Evolutionary conservation across 2,329 filamentous ascomycete genomes (phyloP), one percentile per base, ranked within the genome.

Genomic region (Thelonectria blattea): DNA sequence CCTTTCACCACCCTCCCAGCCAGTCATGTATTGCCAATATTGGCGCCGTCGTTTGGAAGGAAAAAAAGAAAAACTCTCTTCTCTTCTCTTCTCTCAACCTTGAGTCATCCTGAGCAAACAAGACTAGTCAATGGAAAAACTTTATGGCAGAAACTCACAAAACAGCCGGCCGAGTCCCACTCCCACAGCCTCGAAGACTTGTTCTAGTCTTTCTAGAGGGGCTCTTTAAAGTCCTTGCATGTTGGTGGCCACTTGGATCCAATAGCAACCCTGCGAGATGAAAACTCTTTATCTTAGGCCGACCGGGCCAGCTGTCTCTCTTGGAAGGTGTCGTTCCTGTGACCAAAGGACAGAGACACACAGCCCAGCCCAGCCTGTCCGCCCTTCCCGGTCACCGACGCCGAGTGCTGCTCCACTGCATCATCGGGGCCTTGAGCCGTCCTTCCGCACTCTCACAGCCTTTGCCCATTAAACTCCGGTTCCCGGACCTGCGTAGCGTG

Each of bases 361-460:
- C n/a, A n/a, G n/a, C n/a, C n/a, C n/a, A n/a, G n/a, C n/a, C n/a
- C n/a, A n/a, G 52, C 58, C 63, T 60, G 22, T 24, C 51, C 34
- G 60, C 48, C 60, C 63, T 61, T 65, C 67, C 53, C 27, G 65
- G 65, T 65, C 60, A 64, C 67, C 63, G 63, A 69, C 30, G 24
- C 46, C 12, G 48, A 51, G 18, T 46, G 45, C 55, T 46, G 45
- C 55, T 58, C 64, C 64, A 60, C 65, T 54, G 60, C 58, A 48
- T 43, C 45, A 48, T 52, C 62, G 58, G 53, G 22, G 34, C 24
- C 5, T n/a, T 3, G 30, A 22, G 43, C 43, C 59, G 39, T 20
- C 53, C 34, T 52, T 48, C 45, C 46, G 53, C 52, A 37, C 46
- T 51, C 46, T 39, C 17, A 51, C 54, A 52, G 46, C 59, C 18